Conservation (phyloP, 768 basidiomycete species). For the Hericium rajendrae region DNA sequence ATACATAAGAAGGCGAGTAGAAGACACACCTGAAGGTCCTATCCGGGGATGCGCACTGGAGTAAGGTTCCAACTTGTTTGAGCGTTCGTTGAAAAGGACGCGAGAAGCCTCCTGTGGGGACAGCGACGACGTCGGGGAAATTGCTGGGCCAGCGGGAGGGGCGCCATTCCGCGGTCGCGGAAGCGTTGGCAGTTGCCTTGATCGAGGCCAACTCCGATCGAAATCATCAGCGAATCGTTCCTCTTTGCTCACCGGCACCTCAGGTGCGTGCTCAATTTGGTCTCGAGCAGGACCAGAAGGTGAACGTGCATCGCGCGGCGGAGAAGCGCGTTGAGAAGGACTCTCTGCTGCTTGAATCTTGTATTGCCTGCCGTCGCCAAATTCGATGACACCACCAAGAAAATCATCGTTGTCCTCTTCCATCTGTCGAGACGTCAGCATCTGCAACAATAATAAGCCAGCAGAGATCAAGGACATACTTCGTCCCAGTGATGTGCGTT, state of each 20-base stretch:
- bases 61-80: slow-evolving; percentile 83
- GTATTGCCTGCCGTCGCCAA: slow-evolving; percentile 91
- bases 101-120: slow-evolving; percentile 53
- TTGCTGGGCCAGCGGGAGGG: slow-evolving; percentile 21
- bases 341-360: slow-evolving; percentile 51
- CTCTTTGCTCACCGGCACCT: slow-evolving; percentile 62
- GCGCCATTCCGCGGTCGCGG: slow-evolving; percentile 21
- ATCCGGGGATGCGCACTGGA: slow-evolving; percentile 41
- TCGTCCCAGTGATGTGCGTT: slow-evolving; percentile 98
- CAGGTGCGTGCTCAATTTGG: slow-evolving; percentile 8
- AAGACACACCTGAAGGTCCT: slow-evolving; percentile 23
- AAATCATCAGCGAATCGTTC: slow-evolving; percentile 87
- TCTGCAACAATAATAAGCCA: background rate
- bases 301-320: slow-evolving; percentile 14
- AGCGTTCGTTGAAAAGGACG: slow-evolving; percentile 91
- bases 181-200: slow-evolving; percentile 38
- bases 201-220: slow-evolving; percentile 92
- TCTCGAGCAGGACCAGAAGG: background rate
- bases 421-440: slow-evolving; percentile 40
- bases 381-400: slow-evolving; percentile 83
- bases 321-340: slow-evolving; percentile 20
- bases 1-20: slow-evolving; percentile 27
- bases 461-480: slow-evolving; percentile 37
- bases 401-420: slow-evolving; percentile 92
- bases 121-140: slow-evolving; percentile 29